Base-by-base conservation (phyloP, 2,329 filamentous ascomycete genomes). In the Fusarium kyushuense region DNA sequence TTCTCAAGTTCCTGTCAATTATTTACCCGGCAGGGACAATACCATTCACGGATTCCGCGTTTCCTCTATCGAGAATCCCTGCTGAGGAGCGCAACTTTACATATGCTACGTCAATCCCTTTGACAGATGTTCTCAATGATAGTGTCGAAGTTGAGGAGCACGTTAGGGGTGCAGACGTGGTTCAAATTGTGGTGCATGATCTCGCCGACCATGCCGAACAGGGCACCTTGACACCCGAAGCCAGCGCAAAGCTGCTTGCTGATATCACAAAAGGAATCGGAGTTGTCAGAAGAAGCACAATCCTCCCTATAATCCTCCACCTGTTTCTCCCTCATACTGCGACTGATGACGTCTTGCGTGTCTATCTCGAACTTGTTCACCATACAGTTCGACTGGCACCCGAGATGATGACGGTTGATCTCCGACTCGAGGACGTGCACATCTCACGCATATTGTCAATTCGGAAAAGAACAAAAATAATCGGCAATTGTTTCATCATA, bases 1-100 rank as follows among this genome's bases (percentile, higher is more conserved):
- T 92, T 62, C 80, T 92, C 38, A 89, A 89, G 55, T 91, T 92
- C 57, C 79, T 92, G 11, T 87, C 87, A 2, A 82, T 90, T 25
- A 82, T 90, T 27, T 86, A 87, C 48, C 83, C 86, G 2, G 79
- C 81, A 19, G 82, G 83, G 5, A 79, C 84, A 8, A 83, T 88
- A n/a, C 84, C 85, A 0, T 86, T 87, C 21, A 82, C 88, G 58
- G 87, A 90, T 65, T 87, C 87, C 3, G 87, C 88, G 1, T 91
- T 91, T 68, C 90, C 90, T 0, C 78, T 92, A 2, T 88, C 90
- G 4, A 82, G 84, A 17, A 82, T 90, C 32, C 84, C 86, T 1
- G 84, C 87, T 0, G 86, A 91, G 69, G 81, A 85, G 33, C 84
- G 89, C 11, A 82, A 81, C 13, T 91, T 89, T 70, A 93, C 91